phyloP scores from a whole-genome alignment of 2,329 filamentous ascomycete genomes.

The Talaromyces sp. region DNA sequence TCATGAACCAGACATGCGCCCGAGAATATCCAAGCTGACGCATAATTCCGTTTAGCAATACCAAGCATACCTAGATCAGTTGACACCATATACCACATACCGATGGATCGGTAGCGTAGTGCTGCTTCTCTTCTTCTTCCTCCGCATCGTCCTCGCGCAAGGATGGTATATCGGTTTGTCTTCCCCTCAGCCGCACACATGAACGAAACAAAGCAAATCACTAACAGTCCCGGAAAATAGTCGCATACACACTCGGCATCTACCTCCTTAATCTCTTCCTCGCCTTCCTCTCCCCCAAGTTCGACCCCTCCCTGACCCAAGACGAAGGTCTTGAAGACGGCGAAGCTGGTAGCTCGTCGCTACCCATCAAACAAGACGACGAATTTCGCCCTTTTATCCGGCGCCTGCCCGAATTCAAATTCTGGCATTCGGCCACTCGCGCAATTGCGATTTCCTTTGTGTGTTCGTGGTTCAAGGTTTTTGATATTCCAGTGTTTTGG shows the following conservation, averaged over 20 bases:
- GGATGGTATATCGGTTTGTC: slow-evolving; percentile 94
- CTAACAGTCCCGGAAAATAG: slow-evolving; percentile 45
- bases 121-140: slow-evolving; percentile 74
- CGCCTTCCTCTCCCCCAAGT: slow-evolving; percentile 96
- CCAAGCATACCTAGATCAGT: slow-evolving; percentile 90
- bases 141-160: slow-evolving; percentile 86
- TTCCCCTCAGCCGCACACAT: not conserved
- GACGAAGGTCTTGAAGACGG: slow-evolving; percentile 98
- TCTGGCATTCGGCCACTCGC: slow-evolving; percentile 94
- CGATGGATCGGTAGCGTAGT: slow-evolving; percentile 83
- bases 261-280: slow-evolving; percentile 99
- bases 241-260: slow-evolving; percentile 95
- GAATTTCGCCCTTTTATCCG: slow-evolving; percentile 98
- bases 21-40: not conserved
- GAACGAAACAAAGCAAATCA: not conserved
- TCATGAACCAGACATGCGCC: not conserved
- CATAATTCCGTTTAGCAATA: slow-evolving; percentile 64
- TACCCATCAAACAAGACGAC: slow-evolving; percentile 94
- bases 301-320: slow-evolving; percentile 92
- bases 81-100: slow-evolving; percentile 83
- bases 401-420: slow-evolving; percentile 97
- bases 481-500: slow-evolving; percentile 98
- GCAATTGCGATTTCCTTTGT: slow-evolving; percentile 78
- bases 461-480: slow-evolving; percentile 90
- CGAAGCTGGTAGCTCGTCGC: slow-evolving; percentile 59